Percentiles rank a stretch among this genome's conserved stretches.
These are phyloP conservation scores for Penicillium canescens DNA, from an alignment of 495 filamentous ascomycete genomes.

Conservation along the genomic window DNA sequence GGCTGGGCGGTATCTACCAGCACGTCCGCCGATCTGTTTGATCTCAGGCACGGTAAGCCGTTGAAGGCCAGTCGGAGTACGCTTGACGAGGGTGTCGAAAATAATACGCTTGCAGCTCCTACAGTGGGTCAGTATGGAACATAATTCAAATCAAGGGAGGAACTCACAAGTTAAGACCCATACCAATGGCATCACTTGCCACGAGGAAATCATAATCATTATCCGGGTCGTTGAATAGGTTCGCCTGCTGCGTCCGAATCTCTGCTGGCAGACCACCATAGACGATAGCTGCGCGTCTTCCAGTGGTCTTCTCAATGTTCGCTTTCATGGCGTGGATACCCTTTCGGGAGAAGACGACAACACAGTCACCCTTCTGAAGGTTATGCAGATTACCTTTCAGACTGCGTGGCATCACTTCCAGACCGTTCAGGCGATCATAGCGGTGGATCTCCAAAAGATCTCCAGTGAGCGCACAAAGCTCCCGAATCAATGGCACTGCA, in stretches of 20 bases:
- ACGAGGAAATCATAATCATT: slow-evolving; percentile 94
- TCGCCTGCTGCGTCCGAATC: slow-evolving; percentile 85
- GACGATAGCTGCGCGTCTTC: slow-evolving; percentile 81
- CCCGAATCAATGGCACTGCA: slow-evolving; percentile 73
- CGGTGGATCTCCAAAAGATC: slow-evolving; percentile 78
- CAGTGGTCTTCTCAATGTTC: slow-evolving; percentile 73
- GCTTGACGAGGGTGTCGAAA: slow-evolving; percentile 77
- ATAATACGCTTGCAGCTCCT: slow-evolving; percentile 88
- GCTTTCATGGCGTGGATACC: slow-evolving; percentile 78
- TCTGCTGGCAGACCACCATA: slow-evolving; percentile 93
- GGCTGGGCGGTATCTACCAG: slow-evolving; percentile 84
- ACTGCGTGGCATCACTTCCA: slow-evolving; percentile 63
- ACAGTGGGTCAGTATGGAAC: slow-evolving; percentile 8
- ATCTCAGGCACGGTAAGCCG: slow-evolving; percentile 70
- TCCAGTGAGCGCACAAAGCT: slow-evolving; percentile 76
- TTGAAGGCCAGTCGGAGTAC: slow-evolving; percentile 49
- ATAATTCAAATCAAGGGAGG: background rate
- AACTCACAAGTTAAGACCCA: slow-evolving; percentile 87
- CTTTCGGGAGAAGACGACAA: slow-evolving; percentile 81
- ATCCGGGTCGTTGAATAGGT: slow-evolving; percentile 88
- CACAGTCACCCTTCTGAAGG: slow-evolving; percentile 84
- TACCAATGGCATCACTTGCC: slow-evolving; percentile 95
- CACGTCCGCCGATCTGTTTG: slow-evolving; percentile 93
- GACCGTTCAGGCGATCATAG: slow-evolving; percentile 79
- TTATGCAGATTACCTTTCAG: slow-evolving; percentile 61